These are phyloP conservation scores for Fusarium sp. DNA, from an alignment of 2,329 filamentous ascomycete genomes.

Conservation along the genomic window DNA sequence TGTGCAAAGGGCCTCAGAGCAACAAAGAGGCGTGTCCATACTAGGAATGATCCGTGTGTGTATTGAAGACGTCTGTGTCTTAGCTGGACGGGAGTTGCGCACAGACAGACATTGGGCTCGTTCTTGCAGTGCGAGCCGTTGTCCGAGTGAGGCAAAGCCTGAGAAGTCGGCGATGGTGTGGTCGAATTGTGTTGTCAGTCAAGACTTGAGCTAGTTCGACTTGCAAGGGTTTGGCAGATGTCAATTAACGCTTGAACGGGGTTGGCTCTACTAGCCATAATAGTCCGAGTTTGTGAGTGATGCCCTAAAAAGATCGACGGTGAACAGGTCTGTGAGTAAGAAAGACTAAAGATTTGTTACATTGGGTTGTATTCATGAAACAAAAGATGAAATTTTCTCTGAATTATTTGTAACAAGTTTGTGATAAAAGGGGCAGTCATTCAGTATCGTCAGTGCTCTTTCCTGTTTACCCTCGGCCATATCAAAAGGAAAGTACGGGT, in stretches of 20 bases:
- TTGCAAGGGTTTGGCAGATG: conserved; percentile 40
- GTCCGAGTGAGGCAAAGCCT: conserved; percentile 40
- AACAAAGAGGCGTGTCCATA: conserved; percentile 24
- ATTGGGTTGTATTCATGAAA: conserved; percentile 1
- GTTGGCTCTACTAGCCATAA: conserved; percentile 14
- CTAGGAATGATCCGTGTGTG: conserved; percentile 23
- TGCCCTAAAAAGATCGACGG: conserved; percentile 19
- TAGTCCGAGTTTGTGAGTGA: background rate
- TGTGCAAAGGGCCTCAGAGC: conserved; percentile 31
- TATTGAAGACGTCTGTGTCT: conserved; percentile 30
- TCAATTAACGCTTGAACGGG: conserved; percentile 14
- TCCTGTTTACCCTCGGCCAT: background rate
- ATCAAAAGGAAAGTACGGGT: conserved; percentile 2
- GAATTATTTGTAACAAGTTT: background rate
- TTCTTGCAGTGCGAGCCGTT: conserved; percentile 38
- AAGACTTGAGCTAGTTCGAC: conserved; percentile 30
- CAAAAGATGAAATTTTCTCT: background rate
- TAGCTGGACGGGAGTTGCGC: conserved; percentile 26
- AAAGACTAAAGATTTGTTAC: background rate
- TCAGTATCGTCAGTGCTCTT: background rate
- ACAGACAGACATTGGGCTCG: conserved; percentile 45
- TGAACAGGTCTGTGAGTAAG: background rate
- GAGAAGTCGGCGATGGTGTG: conserved; percentile 35
- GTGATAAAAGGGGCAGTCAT: background rate
- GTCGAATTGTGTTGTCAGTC: conserved; percentile 19